Base-by-base conservation (phyloP, 176 grass and related monocot genomes). In the Cymbopogon citratus region DNA sequence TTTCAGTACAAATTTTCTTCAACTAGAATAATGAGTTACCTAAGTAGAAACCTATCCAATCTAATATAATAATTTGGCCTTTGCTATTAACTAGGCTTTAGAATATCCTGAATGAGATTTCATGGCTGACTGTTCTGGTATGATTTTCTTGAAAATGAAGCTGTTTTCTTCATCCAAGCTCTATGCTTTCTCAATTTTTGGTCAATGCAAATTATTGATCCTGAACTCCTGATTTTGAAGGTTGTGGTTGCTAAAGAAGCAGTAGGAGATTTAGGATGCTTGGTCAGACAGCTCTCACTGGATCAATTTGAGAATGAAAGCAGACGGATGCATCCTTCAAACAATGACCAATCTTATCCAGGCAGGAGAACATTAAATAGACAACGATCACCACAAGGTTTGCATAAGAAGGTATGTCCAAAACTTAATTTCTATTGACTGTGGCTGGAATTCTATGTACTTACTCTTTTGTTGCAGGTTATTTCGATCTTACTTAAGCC, bases 271-370 rank as follows among this genome's bases (percentile, higher is more conserved):
- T 86, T 99, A 76, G 96, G 96, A 84, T 94, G 96, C 60, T 80
- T 99, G 87, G 85, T 99, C 35, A 85, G 96, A 33, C 96, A 99
- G 57, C 90, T 99, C 79, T 99, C 96, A 27, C 43, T 99, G 31
- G 96, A 99, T 86, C 96, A 99, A 57, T 99, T 99, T 86, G 96
- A 99, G 83, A 99, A 99, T 87, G 96, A 99, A 87, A 99, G 96
- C 44, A 93, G 96, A 91, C 86, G 96, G 90, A 95, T 99, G 92
- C 66, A 95, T 78, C 95, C 92, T 46, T 84, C 82, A 41, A 99
- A 73, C 77, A 92, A 90, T 54, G 92, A 99, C 19, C 91, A 93
- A 13, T 65, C 88, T 86, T 88, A 84, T 83, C 78, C 91, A 69
- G 38, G 80, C 7, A 95, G 86, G 75, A 99, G 91, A 87, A 76